These are phyloP conservation scores for Picochlorum sp. DNA, from an alignment of 139 green algal genomes.

Conservation along the genomic window DNA sequence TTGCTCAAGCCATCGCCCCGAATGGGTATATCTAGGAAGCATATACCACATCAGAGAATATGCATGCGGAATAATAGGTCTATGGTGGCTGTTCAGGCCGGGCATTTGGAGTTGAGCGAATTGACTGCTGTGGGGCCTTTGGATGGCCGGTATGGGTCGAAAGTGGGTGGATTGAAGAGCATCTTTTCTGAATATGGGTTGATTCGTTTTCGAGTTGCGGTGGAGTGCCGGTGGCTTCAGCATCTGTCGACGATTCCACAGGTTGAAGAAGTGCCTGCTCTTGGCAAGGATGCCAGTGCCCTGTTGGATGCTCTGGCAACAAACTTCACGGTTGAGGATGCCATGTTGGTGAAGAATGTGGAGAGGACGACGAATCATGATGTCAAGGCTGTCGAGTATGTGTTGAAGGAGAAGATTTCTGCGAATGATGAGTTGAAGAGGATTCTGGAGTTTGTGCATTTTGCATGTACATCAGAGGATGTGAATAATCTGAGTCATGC, in stretches of 20 bases:
- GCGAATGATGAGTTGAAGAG: constrained; percentile 47
- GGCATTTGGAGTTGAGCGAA: constrained; percentile 42
- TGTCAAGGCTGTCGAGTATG: constrained; percentile 99
- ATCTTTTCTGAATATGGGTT: constrained; percentile 96
- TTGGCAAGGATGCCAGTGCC: constrained; percentile 59
- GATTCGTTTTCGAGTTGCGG: constrained; percentile 86
- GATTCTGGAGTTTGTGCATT: constrained; percentile 96
- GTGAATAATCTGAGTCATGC: constrained; percentile 99
- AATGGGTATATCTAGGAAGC: no score
- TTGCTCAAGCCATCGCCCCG: no score
- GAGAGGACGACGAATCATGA: constrained; percentile 98
- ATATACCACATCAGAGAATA: no score
- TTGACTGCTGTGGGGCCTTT: constrained; percentile 81
- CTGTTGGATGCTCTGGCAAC: constrained; percentile 71
- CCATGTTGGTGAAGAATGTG: constrained; percentile 54
- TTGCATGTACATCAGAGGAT: constrained; percentile 96
- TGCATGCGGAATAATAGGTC: no score
- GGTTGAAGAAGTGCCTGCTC: constrained; percentile 68
- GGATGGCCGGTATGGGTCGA: constrained; percentile 80
- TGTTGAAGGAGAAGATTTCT: constrained; percentile 81
- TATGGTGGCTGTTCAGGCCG: neutral
- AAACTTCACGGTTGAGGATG: constrained; percentile 61
- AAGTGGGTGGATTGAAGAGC: constrained; percentile 59
- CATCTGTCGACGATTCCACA: constrained; percentile 70
- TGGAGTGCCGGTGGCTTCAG: constrained; percentile 95